phyloP scores from a whole-genome alignment of 2,329 filamentous ascomycete genomes.

The Colletotrichum tamarilloi region DNA sequence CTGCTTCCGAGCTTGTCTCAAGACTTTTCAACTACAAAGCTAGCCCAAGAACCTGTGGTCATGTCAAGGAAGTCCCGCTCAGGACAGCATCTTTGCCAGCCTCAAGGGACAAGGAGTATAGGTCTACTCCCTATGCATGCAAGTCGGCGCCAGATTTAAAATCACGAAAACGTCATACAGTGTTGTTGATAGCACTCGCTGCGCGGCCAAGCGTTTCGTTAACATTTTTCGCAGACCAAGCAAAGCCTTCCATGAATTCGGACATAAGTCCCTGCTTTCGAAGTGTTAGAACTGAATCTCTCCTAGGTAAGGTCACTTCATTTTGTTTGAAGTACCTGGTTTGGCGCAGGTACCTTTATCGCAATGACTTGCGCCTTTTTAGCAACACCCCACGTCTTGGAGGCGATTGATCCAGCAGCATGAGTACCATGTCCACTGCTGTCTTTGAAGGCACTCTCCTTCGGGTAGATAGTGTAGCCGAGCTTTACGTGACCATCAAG shows the following conservation, averaged over 20 bases:
- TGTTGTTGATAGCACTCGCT: constrained; percentile 53
- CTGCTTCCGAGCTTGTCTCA: constrained; percentile 48
- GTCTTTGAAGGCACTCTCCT: constrained; percentile 46
- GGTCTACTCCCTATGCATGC: constrained; percentile 59
- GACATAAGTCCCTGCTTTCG: neutral
- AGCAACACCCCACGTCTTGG: constrained; percentile 55
- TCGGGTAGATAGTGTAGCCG: constrained; percentile 48
- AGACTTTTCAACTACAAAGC: constrained; percentile 62
- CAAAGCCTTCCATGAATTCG: constrained; percentile 18
- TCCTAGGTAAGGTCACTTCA: too few relatives aligned
- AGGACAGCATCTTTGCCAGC: constrained; percentile 47
- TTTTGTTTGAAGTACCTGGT: constrained; percentile 11
- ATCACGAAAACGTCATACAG: constrained; percentile 59
- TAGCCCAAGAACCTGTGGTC: constrained; percentile 69
- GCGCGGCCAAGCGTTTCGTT: constrained; percentile 6
- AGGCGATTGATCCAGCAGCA: constrained; percentile 56
- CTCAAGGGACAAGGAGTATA: constrained; percentile 48
- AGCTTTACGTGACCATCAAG: constrained; percentile 56
- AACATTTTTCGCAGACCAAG: constrained; percentile 14
- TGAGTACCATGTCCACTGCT: constrained; percentile 58
- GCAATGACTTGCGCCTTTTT: constrained; percentile 54
- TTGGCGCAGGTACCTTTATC: constrained; percentile 52
- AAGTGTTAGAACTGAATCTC: too few relatives aligned
- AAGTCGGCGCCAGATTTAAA: constrained; percentile 60
- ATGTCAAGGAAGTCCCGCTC: constrained; percentile 70